Conservation (phyloP, 352 stramenopile genomes). For the Globisporangium lucens region DNA sequence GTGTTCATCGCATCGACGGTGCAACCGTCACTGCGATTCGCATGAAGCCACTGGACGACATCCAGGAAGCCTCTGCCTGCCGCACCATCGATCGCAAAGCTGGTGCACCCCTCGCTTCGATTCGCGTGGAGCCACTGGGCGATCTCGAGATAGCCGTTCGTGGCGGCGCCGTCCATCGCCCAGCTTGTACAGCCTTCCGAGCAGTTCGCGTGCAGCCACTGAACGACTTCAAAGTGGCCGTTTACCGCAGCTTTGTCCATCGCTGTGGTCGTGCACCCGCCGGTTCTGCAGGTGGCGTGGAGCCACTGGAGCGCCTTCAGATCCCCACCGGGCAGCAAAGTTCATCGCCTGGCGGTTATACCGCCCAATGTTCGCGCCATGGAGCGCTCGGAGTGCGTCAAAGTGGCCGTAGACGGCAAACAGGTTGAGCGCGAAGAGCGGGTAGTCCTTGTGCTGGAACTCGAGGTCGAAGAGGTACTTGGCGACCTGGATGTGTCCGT, state of each 20-base stretch:
- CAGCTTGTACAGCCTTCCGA: constrained; percentile 16
- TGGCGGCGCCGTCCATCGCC: not conserved
- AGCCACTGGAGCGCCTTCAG: not conserved
- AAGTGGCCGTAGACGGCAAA: not conserved
- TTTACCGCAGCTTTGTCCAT: constrained; percentile 1
- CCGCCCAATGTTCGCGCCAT: not conserved
- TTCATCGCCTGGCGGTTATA: constrained; percentile 2
- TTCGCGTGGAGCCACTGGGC: not conserved
- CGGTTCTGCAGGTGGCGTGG: not conserved
- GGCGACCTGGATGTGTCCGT: not conserved
- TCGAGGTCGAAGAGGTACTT: constrained; percentile 2
- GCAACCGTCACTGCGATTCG: constrained; percentile 1
- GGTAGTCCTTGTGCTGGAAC: constrained; percentile 5
- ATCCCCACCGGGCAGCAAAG: not conserved
- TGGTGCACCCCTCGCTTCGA: constrained; percentile 1
- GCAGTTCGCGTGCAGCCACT: constrained; percentile 35
- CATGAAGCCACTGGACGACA: not conserved
- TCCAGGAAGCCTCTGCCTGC: not conserved
- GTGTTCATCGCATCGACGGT: constrained; percentile 6
- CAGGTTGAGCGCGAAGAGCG: constrained; percentile 5
- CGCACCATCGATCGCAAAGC: constrained; percentile 2
- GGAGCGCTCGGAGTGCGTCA: not conserved
- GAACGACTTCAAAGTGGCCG: constrained; percentile 13
- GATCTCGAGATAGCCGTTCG: constrained; percentile 3
- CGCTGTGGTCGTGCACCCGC: not conserved